Base-by-base conservation (phyloP, 768 basidiomycete species). In the Tylopilus plumbeoviolaceoides region DNA sequence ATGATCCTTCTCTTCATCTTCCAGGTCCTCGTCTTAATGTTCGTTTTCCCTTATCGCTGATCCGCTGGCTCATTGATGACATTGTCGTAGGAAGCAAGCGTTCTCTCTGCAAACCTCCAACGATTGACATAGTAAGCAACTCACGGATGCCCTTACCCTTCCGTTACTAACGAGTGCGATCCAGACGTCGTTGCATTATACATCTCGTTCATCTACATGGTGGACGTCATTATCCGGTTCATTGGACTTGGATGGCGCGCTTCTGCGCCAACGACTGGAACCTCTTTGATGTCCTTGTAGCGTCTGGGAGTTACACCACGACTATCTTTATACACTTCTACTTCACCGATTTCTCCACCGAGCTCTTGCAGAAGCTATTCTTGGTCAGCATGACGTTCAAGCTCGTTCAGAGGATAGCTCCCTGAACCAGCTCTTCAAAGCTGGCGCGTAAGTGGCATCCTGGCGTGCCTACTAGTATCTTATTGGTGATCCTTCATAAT, bases 1-100 rank as follows among this genome's bases (percentile, higher is more conserved):
- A 88, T 95, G 80, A 92, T 91, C 0, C 66, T 81, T 3, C 66
- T 95, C n/a, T 94, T 93, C 61, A 67, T 89, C 15, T 36, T 89
- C 17, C 94, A 98, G 66, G 89, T 97, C 42, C 62, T 90, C 28
- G 82, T 84, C 0, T 75, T 98, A 11, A 36, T 17, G 35, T 36
- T 36, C 15, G 35, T 15, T 36, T 33, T 17, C 15, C 35, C 35
- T 36, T 36, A 7, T 36, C 35, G 15, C 35, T 36, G 14, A 36
- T 36, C 35, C 15, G 15, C 35, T 36, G 35, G 15, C 17, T 36
- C 11, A 11, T 17, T 15, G 7, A 36, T 17, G 35, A 17, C 15
- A 17, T 17, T 36, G 35, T 17, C 15, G 15, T 17, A 36, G 35
- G 35, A 36, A 15, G 5, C 15, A 36, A 36, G 35, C 15, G 6